phyloP scores from a whole-genome alignment of 2,329 filamentous ascomycete species.

The Boeremia lycopersici region DNA sequence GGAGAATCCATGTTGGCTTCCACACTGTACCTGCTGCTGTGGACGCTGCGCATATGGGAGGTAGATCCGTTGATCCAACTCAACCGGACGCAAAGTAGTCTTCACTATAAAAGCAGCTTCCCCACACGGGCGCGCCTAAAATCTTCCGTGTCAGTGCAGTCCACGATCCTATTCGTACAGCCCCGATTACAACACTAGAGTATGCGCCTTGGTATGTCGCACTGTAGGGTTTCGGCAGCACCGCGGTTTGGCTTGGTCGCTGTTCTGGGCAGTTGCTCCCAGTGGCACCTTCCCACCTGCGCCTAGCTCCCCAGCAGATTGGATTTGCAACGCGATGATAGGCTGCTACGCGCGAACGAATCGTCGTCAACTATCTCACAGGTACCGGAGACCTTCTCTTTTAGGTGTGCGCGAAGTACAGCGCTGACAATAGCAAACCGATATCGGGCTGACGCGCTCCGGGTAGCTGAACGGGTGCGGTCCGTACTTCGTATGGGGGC shows the following conservation, averaged over 20 bases:
- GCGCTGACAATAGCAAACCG: conserved; percentile 16
- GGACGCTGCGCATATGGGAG: conserved; percentile 1
- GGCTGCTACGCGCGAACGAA: conserved; percentile 23
- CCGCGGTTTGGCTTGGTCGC: conserved; percentile 13
- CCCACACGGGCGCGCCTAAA: conserved; percentile 8
- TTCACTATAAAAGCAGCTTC: conserved; percentile 7
- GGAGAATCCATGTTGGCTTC: conserved; percentile 19
- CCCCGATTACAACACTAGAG: conserved; percentile 14
- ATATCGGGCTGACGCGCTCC: conserved; percentile 23
- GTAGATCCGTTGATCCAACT: conserved; percentile 9
- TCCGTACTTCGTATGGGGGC: not conserved
- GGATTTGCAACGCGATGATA: conserved; percentile 21
- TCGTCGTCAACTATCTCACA: conserved; percentile 22
- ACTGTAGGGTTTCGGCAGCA: conserved; percentile 16
- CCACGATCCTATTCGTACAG: conserved; percentile 7
- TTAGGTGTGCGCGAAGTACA: conserved; percentile 1
- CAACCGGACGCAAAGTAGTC: not conserved
- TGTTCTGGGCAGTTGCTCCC: conserved; percentile 24
- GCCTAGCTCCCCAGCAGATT: conserved; percentile 27
- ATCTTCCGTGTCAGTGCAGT: conserved; percentile 3
- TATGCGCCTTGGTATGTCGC: conserved; percentile 11
- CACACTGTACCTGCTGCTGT: conserved; percentile 5
- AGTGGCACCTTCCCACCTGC: conserved; percentile 40
- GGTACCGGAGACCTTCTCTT: conserved; percentile 14
- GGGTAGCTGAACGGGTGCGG: not conserved